Conservation (phyloP, 2,329 filamentous ascomycete genomes). For the Fusarium veterinarium region DNA sequence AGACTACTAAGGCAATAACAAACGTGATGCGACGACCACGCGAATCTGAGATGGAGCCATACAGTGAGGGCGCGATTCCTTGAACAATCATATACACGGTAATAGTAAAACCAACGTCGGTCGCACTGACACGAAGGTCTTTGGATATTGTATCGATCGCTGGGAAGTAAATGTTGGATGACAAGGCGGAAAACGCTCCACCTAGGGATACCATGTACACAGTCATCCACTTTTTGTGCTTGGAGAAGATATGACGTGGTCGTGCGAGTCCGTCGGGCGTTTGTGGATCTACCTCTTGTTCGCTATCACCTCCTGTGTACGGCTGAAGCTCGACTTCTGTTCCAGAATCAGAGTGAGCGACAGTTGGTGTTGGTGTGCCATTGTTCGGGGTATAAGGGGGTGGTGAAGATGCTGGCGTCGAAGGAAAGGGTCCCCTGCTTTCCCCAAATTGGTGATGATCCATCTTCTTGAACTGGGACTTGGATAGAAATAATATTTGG, state of each 20-base stretch:
- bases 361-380: not conserved
- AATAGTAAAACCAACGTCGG: not conserved
- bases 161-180: conserved; percentile 2
- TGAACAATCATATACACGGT: not conserved
- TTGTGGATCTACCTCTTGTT: not conserved
- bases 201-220: not conserved
- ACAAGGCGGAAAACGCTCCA: not conserved
- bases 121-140: not conserved
- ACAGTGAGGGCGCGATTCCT: not conserved
- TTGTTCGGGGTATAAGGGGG: not conserved
- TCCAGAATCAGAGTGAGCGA: not conserved
- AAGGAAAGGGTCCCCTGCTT: not conserved
- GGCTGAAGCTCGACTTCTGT: not conserved
- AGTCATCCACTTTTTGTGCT: not conserved
- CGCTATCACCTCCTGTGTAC: not conserved
- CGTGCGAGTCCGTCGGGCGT: accelerated
- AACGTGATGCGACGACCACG: not conserved
- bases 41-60: not conserved
- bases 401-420: not conserved
- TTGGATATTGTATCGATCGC: not conserved
- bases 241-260: not conserved
- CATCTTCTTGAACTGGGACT: accelerated
- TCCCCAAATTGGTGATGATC: not conserved
- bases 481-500: accelerated
- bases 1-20: not conserved